These are phyloP conservation scores for Phaeosphaeria sp. DNA, from an alignment of 2,329 filamentous ascomycete species.

Conservation along the genomic window DNA sequence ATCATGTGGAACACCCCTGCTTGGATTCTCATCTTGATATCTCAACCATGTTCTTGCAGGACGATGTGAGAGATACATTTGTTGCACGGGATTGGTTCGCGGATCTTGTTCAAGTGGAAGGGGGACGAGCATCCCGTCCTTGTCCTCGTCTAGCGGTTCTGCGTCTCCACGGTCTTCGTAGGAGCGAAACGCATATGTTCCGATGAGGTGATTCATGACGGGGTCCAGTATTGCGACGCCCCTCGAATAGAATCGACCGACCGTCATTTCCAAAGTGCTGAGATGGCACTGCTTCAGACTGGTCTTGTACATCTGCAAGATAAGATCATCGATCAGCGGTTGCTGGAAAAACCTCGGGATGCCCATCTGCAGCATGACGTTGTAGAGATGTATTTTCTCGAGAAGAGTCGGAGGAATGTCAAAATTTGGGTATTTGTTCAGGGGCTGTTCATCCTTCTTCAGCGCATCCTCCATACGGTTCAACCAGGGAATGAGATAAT, in stretches of 20 bases:
- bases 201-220: constrained; percentile 24
- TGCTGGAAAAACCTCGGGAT: constrained; percentile 14
- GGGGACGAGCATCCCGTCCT: too few species aligned
- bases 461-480: constrained; percentile 6
- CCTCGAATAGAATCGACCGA: constrained; percentile 20
- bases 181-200: constrained; percentile 16
- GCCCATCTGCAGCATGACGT: constrained; percentile 26
- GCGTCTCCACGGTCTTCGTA: constrained; percentile 10
- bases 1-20: too few species aligned
- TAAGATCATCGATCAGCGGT: constrained; percentile 18
- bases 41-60: constrained; percentile 1
- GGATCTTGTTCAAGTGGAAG: too few species aligned
- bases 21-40: neutral
- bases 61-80: neutral
- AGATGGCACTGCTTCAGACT: constrained; percentile 16
- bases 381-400: constrained; percentile 29
- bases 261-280: constrained; percentile 20
- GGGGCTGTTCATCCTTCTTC: neutral
- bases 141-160: neutral
- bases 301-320: constrained; percentile 21
- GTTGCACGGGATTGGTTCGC: too few species aligned
- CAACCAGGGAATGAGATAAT: constrained; percentile 25
- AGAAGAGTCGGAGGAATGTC: constrained; percentile 11
- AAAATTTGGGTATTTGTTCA: neutral
- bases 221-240: constrained; percentile 25